phyloP scores from a whole-genome alignment of 2,329 filamentous ascomycete species.

The Colletotrichum sojae region DNA sequence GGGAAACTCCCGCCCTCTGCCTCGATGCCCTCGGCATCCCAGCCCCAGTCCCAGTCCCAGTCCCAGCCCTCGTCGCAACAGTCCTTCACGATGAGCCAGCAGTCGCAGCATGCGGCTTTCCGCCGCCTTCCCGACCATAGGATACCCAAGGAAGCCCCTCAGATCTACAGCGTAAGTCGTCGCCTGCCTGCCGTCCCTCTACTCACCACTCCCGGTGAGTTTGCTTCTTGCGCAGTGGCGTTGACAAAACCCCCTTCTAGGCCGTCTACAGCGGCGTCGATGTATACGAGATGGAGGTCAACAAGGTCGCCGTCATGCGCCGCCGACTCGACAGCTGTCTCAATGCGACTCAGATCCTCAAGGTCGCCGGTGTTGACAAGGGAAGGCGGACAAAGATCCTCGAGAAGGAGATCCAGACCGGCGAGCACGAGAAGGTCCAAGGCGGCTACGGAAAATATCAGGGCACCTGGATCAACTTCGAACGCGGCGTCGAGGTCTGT shows the following conservation, averaged over 20 bases:
- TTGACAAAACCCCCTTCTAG: slow-evolving; percentile 50
- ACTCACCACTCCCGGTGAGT: not conserved
- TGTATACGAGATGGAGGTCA: slow-evolving; percentile 99
- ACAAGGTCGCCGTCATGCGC: slow-evolving; percentile 94
- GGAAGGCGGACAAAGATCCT: slow-evolving; percentile 97
- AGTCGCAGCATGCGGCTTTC: slow-evolving; percentile 61
- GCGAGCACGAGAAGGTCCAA: slow-evolving; percentile 98
- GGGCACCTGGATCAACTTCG: slow-evolving; percentile 97
- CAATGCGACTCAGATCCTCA: slow-evolving; percentile 98
- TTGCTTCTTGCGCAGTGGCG: not conserved
- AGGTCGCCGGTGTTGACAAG: slow-evolving; percentile 97
- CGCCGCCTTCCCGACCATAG: slow-evolving; percentile 56
- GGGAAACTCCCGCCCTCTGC: slow-evolving; percentile 14
- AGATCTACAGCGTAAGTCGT: slow-evolving; percentile 73
- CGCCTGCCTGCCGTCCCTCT: not conserved
- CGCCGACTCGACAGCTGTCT: slow-evolving; percentile 95
- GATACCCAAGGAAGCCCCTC: slow-evolving; percentile 60
- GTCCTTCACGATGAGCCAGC: slow-evolving; percentile 71
- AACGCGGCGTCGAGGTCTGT: slow-evolving; percentile 92
- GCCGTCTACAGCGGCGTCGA: slow-evolving; percentile 96
- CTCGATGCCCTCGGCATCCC: slow-evolving; percentile 60
- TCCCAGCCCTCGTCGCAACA: slow-evolving; percentile 67
- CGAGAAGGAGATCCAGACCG: slow-evolving; percentile 96
- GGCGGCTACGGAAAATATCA: slow-evolving; percentile 99
- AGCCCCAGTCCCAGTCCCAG: slow-evolving; percentile 65